Percentiles rank a stretch among this genome's conserved stretches.
Conservation (phyloP, 257 asterid genomes). For the Capsicum rhomboideum region DNA sequence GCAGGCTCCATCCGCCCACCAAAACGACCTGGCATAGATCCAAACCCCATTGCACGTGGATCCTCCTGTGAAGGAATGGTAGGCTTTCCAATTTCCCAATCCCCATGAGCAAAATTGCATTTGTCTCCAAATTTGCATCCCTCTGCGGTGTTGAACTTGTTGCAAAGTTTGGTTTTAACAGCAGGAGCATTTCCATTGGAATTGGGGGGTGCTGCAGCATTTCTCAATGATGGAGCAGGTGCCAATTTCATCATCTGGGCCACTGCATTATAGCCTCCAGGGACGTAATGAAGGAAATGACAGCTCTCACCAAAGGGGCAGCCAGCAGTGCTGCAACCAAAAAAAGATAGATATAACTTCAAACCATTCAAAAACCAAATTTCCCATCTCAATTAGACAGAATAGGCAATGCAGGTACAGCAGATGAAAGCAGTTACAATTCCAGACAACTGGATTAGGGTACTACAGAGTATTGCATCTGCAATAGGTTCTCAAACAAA, state of each 20-base stretch:
- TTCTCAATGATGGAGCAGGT: slow-evolving; percentile 47
- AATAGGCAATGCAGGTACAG: neutral
- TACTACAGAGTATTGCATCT: neutral
- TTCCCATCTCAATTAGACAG: neutral
- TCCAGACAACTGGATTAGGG: neutral
- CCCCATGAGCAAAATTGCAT: slow-evolving; percentile 95
- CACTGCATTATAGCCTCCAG: slow-evolving; percentile 83
- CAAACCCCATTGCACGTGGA: slow-evolving; percentile 40
- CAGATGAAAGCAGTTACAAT: neutral
- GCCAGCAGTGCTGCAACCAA: slow-evolving; percentile 58
- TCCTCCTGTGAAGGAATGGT: slow-evolving; percentile 43
- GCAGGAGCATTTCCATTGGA: slow-evolving; percentile 44
- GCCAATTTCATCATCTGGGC: slow-evolving; percentile 78
- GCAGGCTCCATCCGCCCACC: slow-evolving; percentile 35
- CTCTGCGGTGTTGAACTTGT: slow-evolving; percentile 61
- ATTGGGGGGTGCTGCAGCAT: slow-evolving; percentile 22
- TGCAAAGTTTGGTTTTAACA: slow-evolving; percentile 69
- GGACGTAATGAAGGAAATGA: slow-evolving; percentile 86
- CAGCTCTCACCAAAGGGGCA: slow-evolving; percentile 75
- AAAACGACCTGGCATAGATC: slow-evolving; percentile 40
- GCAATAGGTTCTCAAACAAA: neutral
- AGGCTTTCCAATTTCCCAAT: slow-evolving; percentile 78
- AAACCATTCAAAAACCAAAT: neutral
- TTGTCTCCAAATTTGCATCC: slow-evolving; percentile 94
- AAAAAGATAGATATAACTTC: neutral